phyloP scores from a whole-genome alignment of 78 protist genomes.

The Dictyostelium firmibasis region DNA sequence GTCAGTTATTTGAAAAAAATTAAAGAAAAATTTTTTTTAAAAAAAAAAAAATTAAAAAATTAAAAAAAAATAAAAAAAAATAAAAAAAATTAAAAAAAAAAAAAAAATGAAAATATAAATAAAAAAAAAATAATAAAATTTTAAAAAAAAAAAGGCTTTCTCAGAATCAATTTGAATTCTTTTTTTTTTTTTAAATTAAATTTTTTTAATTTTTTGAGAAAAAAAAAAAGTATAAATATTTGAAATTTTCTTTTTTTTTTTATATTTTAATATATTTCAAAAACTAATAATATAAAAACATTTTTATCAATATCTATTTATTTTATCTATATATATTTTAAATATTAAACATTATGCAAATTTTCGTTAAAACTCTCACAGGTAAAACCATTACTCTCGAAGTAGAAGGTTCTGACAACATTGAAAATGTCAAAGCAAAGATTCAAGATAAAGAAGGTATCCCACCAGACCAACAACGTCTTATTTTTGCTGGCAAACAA shows the following conservation, averaged over 20 bases:
- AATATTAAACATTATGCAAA: too few relatives aligned
- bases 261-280: too few relatives aligned
- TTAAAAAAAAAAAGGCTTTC: too few relatives aligned
- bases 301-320: too few relatives aligned
- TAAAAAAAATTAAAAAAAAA: not conserved
- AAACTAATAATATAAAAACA: too few relatives aligned
- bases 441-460: slow-evolving; percentile 90
- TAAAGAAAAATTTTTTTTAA: not conserved
- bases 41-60: not conserved
- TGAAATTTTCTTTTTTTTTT: too few relatives aligned
- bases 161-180: too few relatives aligned
- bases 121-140: not conserved
- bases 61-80: not conserved
- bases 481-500: slow-evolving; percentile 98
- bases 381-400: slow-evolving; percentile 98
- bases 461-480: slow-evolving; percentile 98
- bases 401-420: slow-evolving; percentile 84
- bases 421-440: slow-evolving; percentile 97
- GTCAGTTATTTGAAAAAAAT: not conserved
- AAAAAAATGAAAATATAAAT: not conserved
- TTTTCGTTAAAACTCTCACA: slow-evolving; percentile 96
- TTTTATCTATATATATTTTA: too few relatives aligned
- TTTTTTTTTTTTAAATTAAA: too few relatives aligned
- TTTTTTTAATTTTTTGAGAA: too few relatives aligned
- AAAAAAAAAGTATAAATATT: too few relatives aligned